A percentile compares a stretch with the other conserved stretches of the same genome.
phyloP scores from a whole-genome alignment of 1,139 yeast genomes.

The Scheffersomyces insectosa region DNA sequence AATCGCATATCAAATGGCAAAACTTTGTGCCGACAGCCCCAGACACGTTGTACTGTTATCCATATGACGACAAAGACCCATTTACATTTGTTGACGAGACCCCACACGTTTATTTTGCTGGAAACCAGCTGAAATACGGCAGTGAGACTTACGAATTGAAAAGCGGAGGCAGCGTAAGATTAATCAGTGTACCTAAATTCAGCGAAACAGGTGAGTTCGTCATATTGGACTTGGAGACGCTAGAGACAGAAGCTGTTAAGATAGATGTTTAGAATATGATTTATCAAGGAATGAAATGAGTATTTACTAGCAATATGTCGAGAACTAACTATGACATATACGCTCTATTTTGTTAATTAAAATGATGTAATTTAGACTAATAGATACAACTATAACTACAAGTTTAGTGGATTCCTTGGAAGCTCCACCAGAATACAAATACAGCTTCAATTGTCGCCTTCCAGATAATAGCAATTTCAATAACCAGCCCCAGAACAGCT shows the following conservation, averaged over 20 bases:
- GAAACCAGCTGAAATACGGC: constrained; percentile 70
- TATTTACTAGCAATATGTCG: too few species aligned
- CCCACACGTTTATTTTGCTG: constrained; percentile 86
- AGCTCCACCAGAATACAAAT: too few species aligned
- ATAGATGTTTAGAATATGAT: constrained; percentile 4
- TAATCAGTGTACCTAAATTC: constrained; percentile 76
- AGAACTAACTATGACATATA: too few species aligned
- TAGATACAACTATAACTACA: too few species aligned
- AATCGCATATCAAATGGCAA: constrained; percentile 77
- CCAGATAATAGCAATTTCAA: too few species aligned
- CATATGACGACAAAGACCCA: constrained; percentile 80
- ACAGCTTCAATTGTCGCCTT: too few species aligned
- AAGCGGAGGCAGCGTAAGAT: constrained; percentile 37
- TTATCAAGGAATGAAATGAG: too few species aligned
- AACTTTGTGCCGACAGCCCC: constrained; percentile 94
- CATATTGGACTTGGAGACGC: constrained; percentile 58
- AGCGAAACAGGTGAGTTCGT: constrained; percentile 66
- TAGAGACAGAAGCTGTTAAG: constrained; percentile 50
- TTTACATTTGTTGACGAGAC: constrained; percentile 65
- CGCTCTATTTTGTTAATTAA: too few species aligned
- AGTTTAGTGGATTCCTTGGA: too few species aligned
- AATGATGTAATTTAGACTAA: too few species aligned
- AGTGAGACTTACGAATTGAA: constrained; percentile 30
- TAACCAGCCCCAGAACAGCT: too few species aligned
- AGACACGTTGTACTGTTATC: constrained; percentile 89